These are phyloP conservation scores for Apiospora saccharicola DNA, from an alignment of 2,329 filamentous ascomycete species.

Conservation along the genomic window DNA sequence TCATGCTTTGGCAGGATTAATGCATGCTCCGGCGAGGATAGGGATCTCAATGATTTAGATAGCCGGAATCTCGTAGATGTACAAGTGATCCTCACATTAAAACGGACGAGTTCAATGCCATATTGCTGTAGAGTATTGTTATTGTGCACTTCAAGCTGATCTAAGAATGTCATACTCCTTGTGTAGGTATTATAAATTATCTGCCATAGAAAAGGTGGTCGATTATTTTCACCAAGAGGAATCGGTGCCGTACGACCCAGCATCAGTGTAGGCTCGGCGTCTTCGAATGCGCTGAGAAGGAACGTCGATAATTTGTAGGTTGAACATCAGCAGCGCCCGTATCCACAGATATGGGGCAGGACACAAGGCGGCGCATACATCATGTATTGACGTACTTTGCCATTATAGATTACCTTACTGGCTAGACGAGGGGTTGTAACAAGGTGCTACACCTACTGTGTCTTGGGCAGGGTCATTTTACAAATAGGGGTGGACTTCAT, in stretches of 20 bases:
- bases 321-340: background rate
- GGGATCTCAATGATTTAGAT: background rate
- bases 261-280: background rate
- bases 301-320: background rate
- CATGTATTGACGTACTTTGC: background rate
- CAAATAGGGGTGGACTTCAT: background rate
- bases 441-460: background rate
- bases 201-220: background rate
- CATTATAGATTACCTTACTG: background rate
- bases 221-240: background rate
- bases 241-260: background rate
- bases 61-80: no score
- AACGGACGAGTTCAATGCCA: background rate
- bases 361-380: background rate
- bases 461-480: no score
- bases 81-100: no score
- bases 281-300: background rate
- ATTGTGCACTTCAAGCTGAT: background rate
- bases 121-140: background rate
- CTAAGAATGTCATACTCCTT: background rate
- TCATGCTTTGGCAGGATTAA: background rate
- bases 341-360: background rate
- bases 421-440: background rate
- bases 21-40: no score
- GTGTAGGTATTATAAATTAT: background rate